These are phyloP conservation scores for Corymbia maculata DNA, from an alignment of 345 rosid species.

Conservation along the genomic window DNA sequence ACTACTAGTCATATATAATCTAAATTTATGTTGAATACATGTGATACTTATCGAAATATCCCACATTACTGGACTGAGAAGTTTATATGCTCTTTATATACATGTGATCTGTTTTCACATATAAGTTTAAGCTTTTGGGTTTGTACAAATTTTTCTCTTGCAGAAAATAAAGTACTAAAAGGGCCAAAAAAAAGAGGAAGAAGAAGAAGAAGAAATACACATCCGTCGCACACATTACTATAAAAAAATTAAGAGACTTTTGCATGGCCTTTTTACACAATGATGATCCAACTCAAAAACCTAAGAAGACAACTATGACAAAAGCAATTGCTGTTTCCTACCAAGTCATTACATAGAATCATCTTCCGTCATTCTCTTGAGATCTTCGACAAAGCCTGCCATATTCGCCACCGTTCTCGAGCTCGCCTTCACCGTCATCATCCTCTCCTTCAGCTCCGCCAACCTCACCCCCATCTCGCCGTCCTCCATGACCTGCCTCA, in stretches of 20 bases:
- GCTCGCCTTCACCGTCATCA: slow-evolving; percentile 25
- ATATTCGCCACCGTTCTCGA: slow-evolving; percentile 9
- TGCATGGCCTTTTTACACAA: neutral
- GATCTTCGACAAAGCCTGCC: slow-evolving; percentile 12
- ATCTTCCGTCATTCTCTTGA: neutral
- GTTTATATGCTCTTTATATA: too few relatives aligned
- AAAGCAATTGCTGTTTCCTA: neutral
- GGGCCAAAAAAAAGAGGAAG: too few relatives aligned
- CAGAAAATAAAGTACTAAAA: too few relatives aligned
- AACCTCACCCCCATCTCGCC: slow-evolving; percentile 26
- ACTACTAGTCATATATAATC: too few relatives aligned
- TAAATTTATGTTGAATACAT: too few relatives aligned
- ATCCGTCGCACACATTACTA: too few relatives aligned
- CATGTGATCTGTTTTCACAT: too few relatives aligned
- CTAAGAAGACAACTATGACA: neutral
- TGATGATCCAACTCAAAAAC: neutral
- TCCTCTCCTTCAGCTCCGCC: slow-evolving; percentile 18
- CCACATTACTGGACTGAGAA: too few relatives aligned
- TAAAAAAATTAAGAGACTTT: neutral
- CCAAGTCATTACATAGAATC: neutral
- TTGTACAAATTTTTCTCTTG: too few relatives aligned
- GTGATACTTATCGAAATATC: too few relatives aligned
- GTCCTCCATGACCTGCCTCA: slow-evolving; percentile 37
- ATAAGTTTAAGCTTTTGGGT: too few relatives aligned
- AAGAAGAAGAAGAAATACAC: too few relatives aligned